These are phyloP conservation scores for Trametes sp. DNA, from an alignment of 1,284 basidiomycete genomes.

Conservation along the genomic window DNA sequence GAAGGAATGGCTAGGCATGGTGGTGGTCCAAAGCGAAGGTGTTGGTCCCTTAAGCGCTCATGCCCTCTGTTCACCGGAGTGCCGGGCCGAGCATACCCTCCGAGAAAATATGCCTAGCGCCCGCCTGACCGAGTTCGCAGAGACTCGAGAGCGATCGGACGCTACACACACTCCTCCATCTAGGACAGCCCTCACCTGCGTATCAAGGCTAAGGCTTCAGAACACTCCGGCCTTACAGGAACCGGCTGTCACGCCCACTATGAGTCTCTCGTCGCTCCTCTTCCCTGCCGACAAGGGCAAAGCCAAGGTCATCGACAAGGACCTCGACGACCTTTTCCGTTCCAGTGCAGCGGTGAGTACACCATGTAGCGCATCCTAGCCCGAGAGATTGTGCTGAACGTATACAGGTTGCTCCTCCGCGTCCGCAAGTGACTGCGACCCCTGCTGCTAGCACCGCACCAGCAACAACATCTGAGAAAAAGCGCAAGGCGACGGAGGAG, in stretches of 20 bases:
- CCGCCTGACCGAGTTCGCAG: not conserved
- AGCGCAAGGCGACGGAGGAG: constrained; percentile 33
- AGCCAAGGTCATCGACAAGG: constrained; percentile 41
- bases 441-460: not conserved
- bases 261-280: constrained; percentile 46
- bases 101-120: not conserved
- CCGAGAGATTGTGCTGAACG: not conserved
- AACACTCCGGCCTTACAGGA: too few species aligned
- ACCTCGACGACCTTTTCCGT: constrained; percentile 44
- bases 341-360: constrained; percentile 31
- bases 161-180: not conserved
- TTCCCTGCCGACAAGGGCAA: constrained; percentile 36
- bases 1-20: too few species aligned
- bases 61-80: not conserved
- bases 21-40: too few species aligned
- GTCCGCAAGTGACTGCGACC: not conserved
- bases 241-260: too few species aligned
- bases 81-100: not conserved
- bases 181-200: too few species aligned
- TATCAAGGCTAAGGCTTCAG: too few species aligned
- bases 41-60: not conserved
- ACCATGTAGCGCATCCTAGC: not conserved
- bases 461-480: constrained; percentile 30
- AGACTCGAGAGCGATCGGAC: not conserved
- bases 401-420: constrained; percentile 9